Percentiles rank a stretch among this genome's conserved stretches.
Evolutionary conservation across 2,329 filamentous ascomycete genomes (phyloP).

Genomic region (Fusarium buxicola): DNA sequence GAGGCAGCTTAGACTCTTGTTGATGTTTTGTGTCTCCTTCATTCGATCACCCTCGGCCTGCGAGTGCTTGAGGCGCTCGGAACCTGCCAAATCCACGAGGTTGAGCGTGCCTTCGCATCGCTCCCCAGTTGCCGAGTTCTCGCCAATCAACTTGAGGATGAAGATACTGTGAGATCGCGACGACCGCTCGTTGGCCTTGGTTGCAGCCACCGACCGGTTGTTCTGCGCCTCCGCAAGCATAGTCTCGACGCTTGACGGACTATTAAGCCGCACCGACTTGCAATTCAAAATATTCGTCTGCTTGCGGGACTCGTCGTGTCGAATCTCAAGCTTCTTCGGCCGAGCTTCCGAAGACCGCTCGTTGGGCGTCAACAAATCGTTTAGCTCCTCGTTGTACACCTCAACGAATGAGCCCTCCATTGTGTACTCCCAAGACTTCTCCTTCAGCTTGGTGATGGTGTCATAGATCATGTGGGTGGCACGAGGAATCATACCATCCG

Average conservation of each 20-base stretch:
- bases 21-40: constrained; percentile 97
- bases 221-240: constrained; percentile 84
- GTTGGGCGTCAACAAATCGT: constrained; percentile 77
- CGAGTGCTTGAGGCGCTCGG: constrained; percentile 88
- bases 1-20: constrained; percentile 90
- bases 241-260: constrained; percentile 80
- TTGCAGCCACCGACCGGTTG: constrained; percentile 93
- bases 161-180: constrained; percentile 97
- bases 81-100: constrained; percentile 93
- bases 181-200: constrained; percentile 96
- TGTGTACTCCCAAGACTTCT: constrained; percentile 93
- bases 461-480: constrained; percentile 95
- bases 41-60: constrained; percentile 87
- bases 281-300: constrained; percentile 86
- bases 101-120: constrained; percentile 94
- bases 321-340: constrained; percentile 85
- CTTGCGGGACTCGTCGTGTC: constrained; percentile 84
- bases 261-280: constrained; percentile 80
- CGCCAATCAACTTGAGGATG: constrained; percentile 81
- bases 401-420: constrained; percentile 97
- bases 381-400: constrained; percentile 97
- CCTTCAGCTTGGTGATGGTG: constrained; percentile 82
- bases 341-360: constrained; percentile 76
- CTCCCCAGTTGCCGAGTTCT: constrained; percentile 81
- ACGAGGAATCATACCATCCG: constrained; percentile 93